Evolutionary conservation across 345 rosid species (phyloP).

Genomic region (Brassica napus): Da-Ae NC_063447.1:52196501-52197000

Average conservation of each 20-base stretch:
- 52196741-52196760: slow-evolving; percentile 75
- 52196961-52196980: slow-evolving; percentile 48
- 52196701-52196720: neutral
- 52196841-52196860: neutral
- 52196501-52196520: slow-evolving; percentile 66
- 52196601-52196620: slow-evolving; percentile 46
- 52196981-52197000: slow-evolving; percentile 8
- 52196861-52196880: slow-evolving; percentile 13
- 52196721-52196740: neutral
- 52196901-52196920: slow-evolving; percentile 71
- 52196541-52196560: slow-evolving; percentile 31
- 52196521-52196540: slow-evolving; percentile 31
- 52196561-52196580: slow-evolving; percentile 44
- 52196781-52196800: slow-evolving; percentile 79
- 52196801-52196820: slow-evolving; percentile 71
- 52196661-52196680: slow-evolving; percentile 90
- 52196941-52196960: slow-evolving; percentile 50
- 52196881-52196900: slow-evolving; percentile 44
- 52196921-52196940: slow-evolving; percentile 60
- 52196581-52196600: slow-evolving; percentile 42
- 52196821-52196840: slow-evolving; percentile 43
- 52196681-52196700: slow-evolving; percentile 40
- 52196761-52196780: slow-evolving; percentile 59
- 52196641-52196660: slow-evolving; percentile 75
- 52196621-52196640: slow-evolving; percentile 69